Base-by-base conservation (phyloP, 2,329 filamentous ascomycete genomes). In the Calonectria pseudoturangicola region DNA sequence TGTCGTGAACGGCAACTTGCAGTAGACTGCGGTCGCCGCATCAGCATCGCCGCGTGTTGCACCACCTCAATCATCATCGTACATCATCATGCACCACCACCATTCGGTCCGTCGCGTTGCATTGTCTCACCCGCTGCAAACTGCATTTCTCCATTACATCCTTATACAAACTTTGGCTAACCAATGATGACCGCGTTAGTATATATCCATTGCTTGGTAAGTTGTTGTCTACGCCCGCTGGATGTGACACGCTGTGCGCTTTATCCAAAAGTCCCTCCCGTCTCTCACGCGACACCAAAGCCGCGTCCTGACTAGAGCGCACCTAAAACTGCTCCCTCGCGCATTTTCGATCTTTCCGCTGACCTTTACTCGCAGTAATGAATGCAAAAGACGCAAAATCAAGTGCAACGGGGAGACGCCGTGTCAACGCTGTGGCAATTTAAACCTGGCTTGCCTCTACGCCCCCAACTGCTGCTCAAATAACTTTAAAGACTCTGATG, bases 401-500 rank as follows among this genome's bases (percentile, higher is more conserved):
- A 94, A 94, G 82, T 94, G 92, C 84, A 94, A 93, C 82, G 93
- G 93, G 73, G 90, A 93, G 77, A 90, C 88, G 1, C 90, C 92
- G 1, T 94, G 93, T 76, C 89, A 91, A 72, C 87, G 93, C 70
- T 94, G 93, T 78, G 90, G 92, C 77, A 92, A 93, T 77, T 91
- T 94, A 82, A 92, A 91, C 77, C 86, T 93, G 21, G 84, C 89
- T 74, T 94, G 92, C 79, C 85, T 92, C 54, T 94, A 93, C 84
- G 88, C 92, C 7, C 89, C 91, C 16, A 92, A 92, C 79, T 92
- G 92, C 82, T 92, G 91, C 81, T 86, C 90, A 74, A 96, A 91
- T 86, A 95, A 91, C 83, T 95, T 98, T 88, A 97, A 96, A 83
- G 96, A 98, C 80, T 95, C 95, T 58, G 94, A 97, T 12, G 96